phyloP scores from a whole-genome alignment of 75 land plant genomes.

The Selaginella moellendorffii region DNA sequence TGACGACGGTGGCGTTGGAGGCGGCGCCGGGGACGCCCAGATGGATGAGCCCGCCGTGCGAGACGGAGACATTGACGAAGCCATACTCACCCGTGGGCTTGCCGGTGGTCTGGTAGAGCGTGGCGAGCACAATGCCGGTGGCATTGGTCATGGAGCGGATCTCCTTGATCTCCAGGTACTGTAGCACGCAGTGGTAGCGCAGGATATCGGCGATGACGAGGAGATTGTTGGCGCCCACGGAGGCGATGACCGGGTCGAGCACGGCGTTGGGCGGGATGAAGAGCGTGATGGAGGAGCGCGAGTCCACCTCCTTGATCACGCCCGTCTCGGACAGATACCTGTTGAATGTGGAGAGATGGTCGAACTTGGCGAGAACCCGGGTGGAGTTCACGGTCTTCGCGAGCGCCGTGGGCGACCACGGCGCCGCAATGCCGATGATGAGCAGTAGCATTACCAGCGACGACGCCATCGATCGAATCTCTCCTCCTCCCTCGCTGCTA shows the following conservation, averaged over 20 bases:
- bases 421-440: not conserved
- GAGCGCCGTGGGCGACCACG: conserved; percentile 8
- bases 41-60: not conserved
- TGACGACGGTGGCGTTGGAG: conserved; percentile 1
- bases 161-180: conserved; percentile 42
- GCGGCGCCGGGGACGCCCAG: not conserved
- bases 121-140: conserved; percentile 26
- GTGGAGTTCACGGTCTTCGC: conserved; percentile 21
- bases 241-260: conserved; percentile 16
- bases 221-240: not conserved
- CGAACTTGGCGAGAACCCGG: conserved; percentile 19
- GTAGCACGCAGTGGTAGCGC: conserved; percentile 44
- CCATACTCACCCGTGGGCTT: conserved; percentile 30
- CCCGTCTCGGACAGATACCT: conserved; percentile 32
- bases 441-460: not conserved
- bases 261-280: conserved; percentile 36
- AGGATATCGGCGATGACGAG: conserved; percentile 25
- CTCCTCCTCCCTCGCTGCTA: too few species aligned
- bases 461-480: too few species aligned
- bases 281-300: conserved; percentile 51
- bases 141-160: conserved; percentile 48
- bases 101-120: conserved; percentile 54
- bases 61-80: conserved; percentile 34
- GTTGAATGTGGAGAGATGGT: conserved; percentile 35
- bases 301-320: conserved; percentile 57